Base-by-base conservation (phyloP, 257 asterid species). In the Paulownia fortunei region DNA sequence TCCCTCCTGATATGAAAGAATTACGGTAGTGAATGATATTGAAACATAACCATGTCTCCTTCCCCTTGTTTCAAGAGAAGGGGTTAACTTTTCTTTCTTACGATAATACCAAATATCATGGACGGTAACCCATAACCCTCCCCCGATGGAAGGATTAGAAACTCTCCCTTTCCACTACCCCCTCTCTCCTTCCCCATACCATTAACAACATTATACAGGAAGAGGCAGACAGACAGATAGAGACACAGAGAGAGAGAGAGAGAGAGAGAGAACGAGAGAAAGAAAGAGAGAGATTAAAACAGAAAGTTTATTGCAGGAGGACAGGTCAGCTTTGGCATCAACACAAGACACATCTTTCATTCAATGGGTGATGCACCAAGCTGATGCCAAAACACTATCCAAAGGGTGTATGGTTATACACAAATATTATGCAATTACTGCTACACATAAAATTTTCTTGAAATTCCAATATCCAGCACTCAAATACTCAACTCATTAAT, bases 321-420 rank as follows among this genome's bases (percentile, higher is more conserved):
- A 32, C 12, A 41, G 58, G 51, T 49, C 69, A 37, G 34, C 34
- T 52, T 39, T 78, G 49, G 69, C 52, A 59, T 65, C 63, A n/a
- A 54, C 26, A 63, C 23, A 69, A 52, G 13, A 19, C 37, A 60
- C 72, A 46, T 55, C 34, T 44, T 71, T 8, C 8, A 34, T 26
- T 81, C 47, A 30, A 47, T 10, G 56, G 41, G 27, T 0, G 44
- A 42, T 44, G 71, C 49, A 18, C 30, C 44, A 70, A 37, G 6
- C 27, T 51, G n/a, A 62, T 36, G 74, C 21, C 12, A 51, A 36
- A 34, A 66, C 6, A 37, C 30, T 10, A 72, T 41, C 69, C 56
- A 68, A 4, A 41, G 30, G 64, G 54, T 26, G 44, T 21, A n/a
- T 30, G 41, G 52, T 49, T 34, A 77, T 5, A 70, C 60, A 54